Evolutionary conservation across 257 asterid genomes (phyloP).

Genomic region (Capsicum rhomboideum): DNA sequence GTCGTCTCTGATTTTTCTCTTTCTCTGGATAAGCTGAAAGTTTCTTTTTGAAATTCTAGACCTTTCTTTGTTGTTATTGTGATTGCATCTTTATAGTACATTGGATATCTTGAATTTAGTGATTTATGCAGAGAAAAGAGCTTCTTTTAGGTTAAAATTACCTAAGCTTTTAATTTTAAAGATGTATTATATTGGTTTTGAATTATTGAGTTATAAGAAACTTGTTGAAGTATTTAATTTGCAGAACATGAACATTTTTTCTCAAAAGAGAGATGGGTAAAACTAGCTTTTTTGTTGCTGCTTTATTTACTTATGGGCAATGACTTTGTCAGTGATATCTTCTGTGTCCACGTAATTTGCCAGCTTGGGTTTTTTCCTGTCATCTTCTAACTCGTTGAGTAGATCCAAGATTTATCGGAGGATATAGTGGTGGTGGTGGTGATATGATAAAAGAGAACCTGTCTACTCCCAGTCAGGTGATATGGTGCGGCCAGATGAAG

Average conservation of each 20-base stretch:
- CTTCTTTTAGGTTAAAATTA: background rate
- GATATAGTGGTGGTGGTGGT: constrained; percentile 21
- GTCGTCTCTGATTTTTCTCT: background rate
- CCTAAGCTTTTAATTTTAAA: background rate
- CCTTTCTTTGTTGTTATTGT: background rate
- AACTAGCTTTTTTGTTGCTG: too few relatives aligned
- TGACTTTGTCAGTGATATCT: background rate
- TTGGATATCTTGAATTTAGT: background rate
- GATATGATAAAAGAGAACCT: constrained; percentile 3
- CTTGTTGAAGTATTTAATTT: background rate
- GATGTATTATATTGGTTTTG: background rate
- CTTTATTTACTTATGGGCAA: too few relatives aligned
- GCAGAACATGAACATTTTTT: background rate
- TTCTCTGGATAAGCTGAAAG: background rate
- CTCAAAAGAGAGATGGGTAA: background rate
- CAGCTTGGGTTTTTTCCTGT: constrained; percentile 68
- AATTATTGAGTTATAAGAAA: background rate
- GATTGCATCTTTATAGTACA: background rate
- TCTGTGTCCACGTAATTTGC: background rate
- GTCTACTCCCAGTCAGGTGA: constrained; percentile 36
- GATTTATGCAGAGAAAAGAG: background rate
- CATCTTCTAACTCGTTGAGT: constrained; percentile 18
- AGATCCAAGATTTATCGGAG: constrained; percentile 33
- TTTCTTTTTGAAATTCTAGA: background rate
- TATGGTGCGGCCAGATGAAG: constrained; percentile 47